phyloP scores from a whole-genome alignment of 192 early-diverging fungal species.

The Chytriomyces confervae region DNA sequence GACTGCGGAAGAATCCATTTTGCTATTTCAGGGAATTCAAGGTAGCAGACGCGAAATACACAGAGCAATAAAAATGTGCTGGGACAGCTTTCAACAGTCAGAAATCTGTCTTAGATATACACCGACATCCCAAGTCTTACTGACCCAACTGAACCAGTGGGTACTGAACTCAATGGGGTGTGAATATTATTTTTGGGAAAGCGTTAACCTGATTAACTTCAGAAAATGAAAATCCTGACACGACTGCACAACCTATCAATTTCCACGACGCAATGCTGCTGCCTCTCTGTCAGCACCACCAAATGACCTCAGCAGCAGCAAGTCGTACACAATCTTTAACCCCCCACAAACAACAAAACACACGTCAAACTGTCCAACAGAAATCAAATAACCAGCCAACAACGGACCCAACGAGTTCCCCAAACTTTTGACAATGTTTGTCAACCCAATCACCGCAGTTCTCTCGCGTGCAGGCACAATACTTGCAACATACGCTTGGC shows the following conservation, averaged over 20 bases:
- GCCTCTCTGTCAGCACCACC: not conserved
- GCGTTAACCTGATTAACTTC: too few relatives aligned
- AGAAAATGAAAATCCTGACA: too few relatives aligned
- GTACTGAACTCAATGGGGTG: too few relatives aligned
- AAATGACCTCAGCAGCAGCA: conserved; percentile 39
- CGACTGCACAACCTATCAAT: not conserved
- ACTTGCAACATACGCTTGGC: conserved; percentile 31
- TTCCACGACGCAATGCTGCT: not conserved
- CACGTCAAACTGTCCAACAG: conserved; percentile 27
- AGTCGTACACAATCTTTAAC: conserved; percentile 33
- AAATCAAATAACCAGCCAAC: conserved; percentile 22
- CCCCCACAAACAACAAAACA: conserved; percentile 33
- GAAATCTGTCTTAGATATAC: too few relatives aligned
- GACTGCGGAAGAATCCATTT: too few relatives aligned
- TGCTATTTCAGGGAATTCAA: too few relatives aligned
- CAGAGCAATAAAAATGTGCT: too few relatives aligned
- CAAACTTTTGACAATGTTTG: conserved; percentile 32
- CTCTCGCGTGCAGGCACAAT: conserved; percentile 24
- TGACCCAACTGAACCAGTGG: too few relatives aligned
- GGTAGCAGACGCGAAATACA: too few relatives aligned
- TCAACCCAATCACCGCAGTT: conserved; percentile 36
- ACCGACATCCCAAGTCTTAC: too few relatives aligned
- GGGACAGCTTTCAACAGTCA: too few relatives aligned
- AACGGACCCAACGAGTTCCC: conserved; percentile 28
- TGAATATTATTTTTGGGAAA: too few relatives aligned